Percentiles rank a stretch among this genome's conserved stretches.
Evolutionary conservation across 495 filamentous ascomycete genomes (phyloP).

Genomic region (Penicillium odoratum): DNA sequence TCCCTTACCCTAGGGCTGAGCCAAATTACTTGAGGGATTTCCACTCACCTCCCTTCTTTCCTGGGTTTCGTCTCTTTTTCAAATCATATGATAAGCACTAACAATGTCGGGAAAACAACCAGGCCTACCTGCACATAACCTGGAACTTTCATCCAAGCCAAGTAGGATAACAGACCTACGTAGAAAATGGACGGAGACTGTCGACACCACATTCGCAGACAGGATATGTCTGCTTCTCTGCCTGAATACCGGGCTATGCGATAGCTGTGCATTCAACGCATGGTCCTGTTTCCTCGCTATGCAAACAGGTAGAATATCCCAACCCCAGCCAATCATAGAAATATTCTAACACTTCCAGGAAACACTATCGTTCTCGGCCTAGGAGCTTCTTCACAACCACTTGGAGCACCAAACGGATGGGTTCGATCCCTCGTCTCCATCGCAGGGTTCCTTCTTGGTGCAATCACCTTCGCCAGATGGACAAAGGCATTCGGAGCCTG

Average conservation of each 20-base stretch:
- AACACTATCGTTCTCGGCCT: constrained; percentile 4
- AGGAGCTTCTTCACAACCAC: not conserved
- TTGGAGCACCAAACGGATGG: not conserved
- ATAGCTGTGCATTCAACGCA: not conserved
- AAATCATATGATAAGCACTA: not conserved
- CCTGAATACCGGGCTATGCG: not conserved
- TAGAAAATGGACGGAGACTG: not conserved
- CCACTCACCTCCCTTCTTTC: not conserved
- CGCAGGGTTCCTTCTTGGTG: not conserved
- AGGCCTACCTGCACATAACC: not conserved
- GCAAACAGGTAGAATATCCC: not conserved
- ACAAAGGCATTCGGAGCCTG: not conserved
- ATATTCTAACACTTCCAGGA: not conserved
- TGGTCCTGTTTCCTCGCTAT: constrained; percentile 3
- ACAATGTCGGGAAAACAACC: not conserved
- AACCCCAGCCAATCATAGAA: not conserved
- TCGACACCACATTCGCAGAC: not conserved
- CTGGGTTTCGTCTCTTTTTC: not conserved
- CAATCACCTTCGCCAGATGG: not conserved
- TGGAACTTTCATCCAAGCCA: not conserved
- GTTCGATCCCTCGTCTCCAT: not conserved
- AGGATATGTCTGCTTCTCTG: not conserved
- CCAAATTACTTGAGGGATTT: not conserved
- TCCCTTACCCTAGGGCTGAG: constrained; percentile 1
- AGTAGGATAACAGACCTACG: not conserved